A percentile compares a stretch with the other conserved stretches of the same genome.
Evolutionary conservation across 2,329 filamentous ascomycete genomes (phyloP).

Genomic region (Penicillium sp.): DNA sequence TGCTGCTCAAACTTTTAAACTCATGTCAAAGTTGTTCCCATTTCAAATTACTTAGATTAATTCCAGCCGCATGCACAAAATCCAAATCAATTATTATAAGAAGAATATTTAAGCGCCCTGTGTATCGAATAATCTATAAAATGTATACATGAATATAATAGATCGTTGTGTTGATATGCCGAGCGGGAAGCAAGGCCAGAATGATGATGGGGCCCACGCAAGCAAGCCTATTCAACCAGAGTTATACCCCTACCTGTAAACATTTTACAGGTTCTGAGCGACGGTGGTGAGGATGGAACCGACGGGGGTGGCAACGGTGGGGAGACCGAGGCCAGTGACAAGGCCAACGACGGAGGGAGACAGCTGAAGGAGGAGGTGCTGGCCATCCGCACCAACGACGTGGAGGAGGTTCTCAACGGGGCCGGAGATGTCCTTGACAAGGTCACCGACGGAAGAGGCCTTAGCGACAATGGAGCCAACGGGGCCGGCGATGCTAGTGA

Average conservation of each 20-base stretch:
- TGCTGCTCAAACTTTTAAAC: neutral
- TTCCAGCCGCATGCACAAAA: neutral
- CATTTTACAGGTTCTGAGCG: slow-evolving; percentile 26
- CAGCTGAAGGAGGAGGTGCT: slow-evolving; percentile 28
- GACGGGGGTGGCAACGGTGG: slow-evolving; percentile 26
- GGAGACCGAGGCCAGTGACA: slow-evolving; percentile 28
- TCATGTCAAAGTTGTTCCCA: neutral
- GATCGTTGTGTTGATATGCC: neutral
- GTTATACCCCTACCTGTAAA: neutral
- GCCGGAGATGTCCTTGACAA: slow-evolving; percentile 27
- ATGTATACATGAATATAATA: neutral
- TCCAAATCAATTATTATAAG: neutral
- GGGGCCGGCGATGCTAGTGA: slow-evolving; percentile 26
- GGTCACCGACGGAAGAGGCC: slow-evolving; percentile 26
- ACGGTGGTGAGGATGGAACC: slow-evolving; percentile 29
- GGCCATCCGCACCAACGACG: slow-evolving; percentile 24
- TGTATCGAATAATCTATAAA: neutral
- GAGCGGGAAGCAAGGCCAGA: neutral
- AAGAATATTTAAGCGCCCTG: no score
- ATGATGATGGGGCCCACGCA: neutral
- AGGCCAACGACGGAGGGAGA: slow-evolving; percentile 25
- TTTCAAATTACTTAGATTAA: neutral
- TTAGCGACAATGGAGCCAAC: slow-evolving; percentile 27
- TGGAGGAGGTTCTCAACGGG: slow-evolving; percentile 26
- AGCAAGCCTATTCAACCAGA: neutral